Evolutionary conservation across 257 asterid species (phyloP), one percentile per base, ranked within the genome.

Genomic region (Agastache rugosa): DNA sequence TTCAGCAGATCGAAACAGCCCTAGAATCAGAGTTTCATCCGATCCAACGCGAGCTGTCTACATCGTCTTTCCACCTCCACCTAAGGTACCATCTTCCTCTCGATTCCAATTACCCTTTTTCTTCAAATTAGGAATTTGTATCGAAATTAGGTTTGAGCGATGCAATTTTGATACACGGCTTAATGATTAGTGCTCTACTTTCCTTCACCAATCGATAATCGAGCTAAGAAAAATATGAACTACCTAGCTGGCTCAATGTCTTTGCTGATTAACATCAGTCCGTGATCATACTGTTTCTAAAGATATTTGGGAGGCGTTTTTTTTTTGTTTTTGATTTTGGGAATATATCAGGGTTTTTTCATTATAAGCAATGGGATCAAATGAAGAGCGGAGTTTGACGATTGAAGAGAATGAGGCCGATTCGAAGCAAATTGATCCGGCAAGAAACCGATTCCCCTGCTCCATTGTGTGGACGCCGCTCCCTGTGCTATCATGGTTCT

Each of bases 381-480:
- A 83, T 65, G 84, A 51, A 62, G 92, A 90, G 27, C 90, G 78
- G 53, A 77, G 80, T 60, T 78, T 90, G 86, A 82, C 82, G 89
- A 82, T 92, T 51, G 93, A 76, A 77, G 90, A 81, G 61, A 59
- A 56, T 29, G 67, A 56, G 31, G 14, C 45, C 0, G 83, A 59
- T 8, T 37, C 83, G 16, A 69, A 69, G 84, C 83, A 81, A 71
- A 82, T 90, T 55, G 93, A 90, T 82, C 86, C 90, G 14, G 75
- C 76, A 64, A 82, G 88, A 73, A 88, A 81, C 73, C 89, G 97
- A 50, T 94, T 90, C 58, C 98, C 99, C 0, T 81, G 79, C 84
- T 90, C 96, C 93, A 89, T 94, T 67, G 99, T 92, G 65, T 94
- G 99, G 99, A 71, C 96, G 31, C 99, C 99, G 10, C 96, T 92